Evolutionary conservation across 2,329 filamentous ascomycete genomes (phyloP), one percentile per base, ranked within the genome.

Genomic region (Bipolaris bicolor): DNA sequence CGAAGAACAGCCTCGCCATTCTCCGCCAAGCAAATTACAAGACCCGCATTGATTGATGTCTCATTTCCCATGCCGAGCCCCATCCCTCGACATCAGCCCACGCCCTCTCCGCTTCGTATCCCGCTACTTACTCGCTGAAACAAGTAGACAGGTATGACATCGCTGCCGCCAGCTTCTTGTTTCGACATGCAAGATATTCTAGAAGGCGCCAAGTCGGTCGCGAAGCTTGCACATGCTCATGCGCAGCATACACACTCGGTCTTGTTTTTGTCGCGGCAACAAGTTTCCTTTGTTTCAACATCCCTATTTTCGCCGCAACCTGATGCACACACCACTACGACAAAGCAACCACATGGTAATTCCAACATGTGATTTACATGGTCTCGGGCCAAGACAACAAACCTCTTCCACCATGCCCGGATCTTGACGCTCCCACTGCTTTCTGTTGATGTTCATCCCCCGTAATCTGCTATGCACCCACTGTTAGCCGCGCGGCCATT

Each of bases 1-100:
- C 49, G 48, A 46, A 41, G 31, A 58, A 48, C 49, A 37, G 55
- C 60, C 57, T 61, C 55, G 54, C 55, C 55, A 52, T 52, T 29
- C 18, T 18, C 45, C 52, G 57, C 62, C 62, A 61, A 64, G 61
- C 9, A 34, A 29, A 24, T 59, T 60, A 22, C 54, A 52, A 36
- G 52, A 57, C 43, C 37, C 54, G 54, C 51, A 55, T 54, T 53
- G 39, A 58, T 58, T 63, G 22, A 20, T 29, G 46, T 52, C 58
- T 62, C 59, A 60, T 59, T 55, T 56, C 59, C 52, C 41, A 24
- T 49, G 24, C 43, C 40, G 33, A 24, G 40, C 36, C 18, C 22
- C 37, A n/a, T 43, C 22, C 20, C 36, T 48, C 37, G 34, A 34
- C 26, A 36, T 18, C 44, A 31, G 43, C 36, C 49, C 20, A 46